Base-by-base conservation (phyloP, 2,329 filamentous ascomycete species). In the Colletotrichum nymphaeae region DNA sequence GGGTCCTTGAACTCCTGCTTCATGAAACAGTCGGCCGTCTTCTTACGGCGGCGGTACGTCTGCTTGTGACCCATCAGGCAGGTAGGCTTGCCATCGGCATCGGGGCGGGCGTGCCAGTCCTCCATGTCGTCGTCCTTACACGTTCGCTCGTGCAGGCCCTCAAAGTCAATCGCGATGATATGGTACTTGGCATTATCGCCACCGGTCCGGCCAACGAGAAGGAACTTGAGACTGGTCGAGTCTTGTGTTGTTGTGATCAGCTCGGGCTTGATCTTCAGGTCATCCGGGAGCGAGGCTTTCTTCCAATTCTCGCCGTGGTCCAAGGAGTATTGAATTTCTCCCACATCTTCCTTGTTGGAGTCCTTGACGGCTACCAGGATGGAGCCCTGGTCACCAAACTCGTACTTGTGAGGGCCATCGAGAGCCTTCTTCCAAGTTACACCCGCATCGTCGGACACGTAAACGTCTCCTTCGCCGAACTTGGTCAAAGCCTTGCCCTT, bases 11-110 rank as follows among this genome's bases (percentile, higher is more conserved):
- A 98, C 66, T 96, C 91, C 73, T 94, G 88, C 77, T 94, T 93
- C 77, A 98, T 88, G 81, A 98, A 97, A 83, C 97, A 99, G 74
- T 97, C 91, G 22, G 94, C 93, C 77, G 94, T 90, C 80, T 95
- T 93, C 86, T 97, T 98, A 77, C 97, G 92, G 75, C 97, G 91
- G 67, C 87, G 89, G 83, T 93, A 99, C 75, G 90, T 94, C 80
- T 98, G 96, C 78, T 93, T 97, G 81, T 98, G 95, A 24, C 97
- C 97, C 96, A 99, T 98, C 76, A 99, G 87, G 81, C 97, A 99
- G 63, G 92, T 94, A 2, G 95, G 89, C 64, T 97, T 89, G 37
- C 93, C 93, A 26, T 98, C 89, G 35, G 93, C 89, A 79, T 97
- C 93, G 49, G 94, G 88, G 19, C 95, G 92, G 28, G 97, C 97